Evolutionary conservation across 805 yeast species (phyloP), one percentile per base, ranked within the genome.

Genomic region (Metschnikowia colocasiae): DNA sequence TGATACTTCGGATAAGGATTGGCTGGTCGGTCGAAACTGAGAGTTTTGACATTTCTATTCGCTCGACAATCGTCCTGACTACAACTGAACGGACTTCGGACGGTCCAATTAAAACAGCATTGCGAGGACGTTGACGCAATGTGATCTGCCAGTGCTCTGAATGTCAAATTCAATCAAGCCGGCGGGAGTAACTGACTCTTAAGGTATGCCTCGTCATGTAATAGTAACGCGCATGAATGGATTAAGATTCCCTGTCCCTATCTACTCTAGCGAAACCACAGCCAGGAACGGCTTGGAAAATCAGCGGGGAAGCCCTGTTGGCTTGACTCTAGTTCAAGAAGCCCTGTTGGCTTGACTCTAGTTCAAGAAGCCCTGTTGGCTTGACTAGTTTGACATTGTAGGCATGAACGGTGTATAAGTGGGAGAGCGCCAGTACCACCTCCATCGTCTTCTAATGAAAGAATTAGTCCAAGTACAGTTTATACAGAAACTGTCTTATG

Each of bases 401-500:
- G 61, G 59, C 62, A 59, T 62, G 56, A 62, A 60, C n/a, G 70
- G 67, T 63, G 68, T 64, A 62, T 69, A 53, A 67, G 65, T 64
- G 64, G 71, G 72, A 70, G 71, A 67, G 71, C 68, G 71, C 70
- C 69, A 60, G 70, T 65, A 67, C 71, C 69, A 65, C 68, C 69
- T 64, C 65, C 62, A 67, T 64, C 56, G 69, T 67, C 64, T 65
- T 60, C 63, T 61, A 57, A 64, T 62, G 64, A 67, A 63, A 62
- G 61, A 59, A 66, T 62, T 68, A 59, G 50, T 65, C n/a, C n/a
- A n/a, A n/a, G 58, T 60, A 56, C 50, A 59, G 52, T 59, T 55
- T 62, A 66, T 32, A 10, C 23, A 10, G 35, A 65, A 71, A 64
- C 62, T 64, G 71, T 65, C 69, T 62, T 69, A 67, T 64, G 69